phyloP scores from a whole-genome alignment of 1,284 basidiomycete species.

The Filobasidium uniguttulatum region DNA sequence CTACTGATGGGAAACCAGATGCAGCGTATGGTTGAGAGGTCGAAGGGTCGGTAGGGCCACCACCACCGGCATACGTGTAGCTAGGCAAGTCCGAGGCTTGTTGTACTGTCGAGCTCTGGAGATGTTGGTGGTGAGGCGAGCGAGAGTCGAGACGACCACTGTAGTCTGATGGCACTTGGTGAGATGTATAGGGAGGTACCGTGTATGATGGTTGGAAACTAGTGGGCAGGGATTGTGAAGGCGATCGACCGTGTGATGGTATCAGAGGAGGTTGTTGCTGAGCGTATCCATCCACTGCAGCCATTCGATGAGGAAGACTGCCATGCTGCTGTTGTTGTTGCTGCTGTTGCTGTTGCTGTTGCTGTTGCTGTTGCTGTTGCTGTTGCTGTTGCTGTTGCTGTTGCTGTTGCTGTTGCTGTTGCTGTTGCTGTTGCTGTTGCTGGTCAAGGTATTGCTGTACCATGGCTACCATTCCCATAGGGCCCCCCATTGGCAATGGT shows the following conservation, averaged over 20 bases:
- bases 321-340: not conserved
- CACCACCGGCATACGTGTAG: too few species aligned
- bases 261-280: not conserved
- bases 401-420: not conserved
- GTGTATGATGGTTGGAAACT: not conserved
- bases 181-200: too few species aligned
- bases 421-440: not conserved
- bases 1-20: too few species aligned
- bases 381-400: not conserved
- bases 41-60: too few species aligned
- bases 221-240: too few species aligned
- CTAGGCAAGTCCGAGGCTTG: too few species aligned
- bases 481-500: not conserved
- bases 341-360: not conserved
- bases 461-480: conserved; percentile 1
- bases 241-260: not conserved
- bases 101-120: too few species aligned
- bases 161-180: too few species aligned
- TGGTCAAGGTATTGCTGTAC: conserved; percentile 1
- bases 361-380: not conserved
- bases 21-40: too few species aligned
- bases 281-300: not conserved
- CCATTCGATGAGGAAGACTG: not conserved
- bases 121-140: too few species aligned
- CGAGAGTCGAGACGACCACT: too few species aligned